A percentile compares a stretch with the other conserved stretches of the same genome.
These are phyloP conservation scores for Pascua sp. DNA, from an alignment of 1,284 basidiomycete genomes.

Conservation along the genomic window DNA sequence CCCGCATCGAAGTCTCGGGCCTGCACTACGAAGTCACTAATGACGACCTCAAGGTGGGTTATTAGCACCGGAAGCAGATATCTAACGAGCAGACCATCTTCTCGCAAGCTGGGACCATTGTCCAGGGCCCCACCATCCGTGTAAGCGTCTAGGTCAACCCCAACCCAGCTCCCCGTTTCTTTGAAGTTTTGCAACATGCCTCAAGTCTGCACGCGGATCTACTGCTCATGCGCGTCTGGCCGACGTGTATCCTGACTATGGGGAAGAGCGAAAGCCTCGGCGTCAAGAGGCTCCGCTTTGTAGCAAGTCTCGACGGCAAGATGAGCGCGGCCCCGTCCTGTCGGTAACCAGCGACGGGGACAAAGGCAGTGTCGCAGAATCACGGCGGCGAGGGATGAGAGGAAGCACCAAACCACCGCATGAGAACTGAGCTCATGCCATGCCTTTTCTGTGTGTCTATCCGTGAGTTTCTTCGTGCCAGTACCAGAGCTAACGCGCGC, in stretches of 20 bases:
- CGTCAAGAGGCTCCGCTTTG: background rate
- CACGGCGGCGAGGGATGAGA: background rate
- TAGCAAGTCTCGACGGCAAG: background rate
- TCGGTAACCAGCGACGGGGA: background rate
- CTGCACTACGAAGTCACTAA: slow-evolving; percentile 90
- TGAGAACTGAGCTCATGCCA: slow-evolving; percentile 19
- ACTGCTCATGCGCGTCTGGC: no score
- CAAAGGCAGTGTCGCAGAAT: background rate
- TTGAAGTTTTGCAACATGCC: no score
- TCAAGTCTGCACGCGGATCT: background rate
- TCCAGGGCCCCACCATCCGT: slow-evolving; percentile 87
- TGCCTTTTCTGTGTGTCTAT: slow-evolving; percentile 15
- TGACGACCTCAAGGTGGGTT: slow-evolving; percentile 74
- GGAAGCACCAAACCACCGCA: background rate
- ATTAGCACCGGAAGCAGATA: no score
- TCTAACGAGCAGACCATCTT: slow-evolving; percentile 67
- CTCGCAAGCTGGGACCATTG: slow-evolving; percentile 84
- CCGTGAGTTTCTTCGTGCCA: slow-evolving; percentile 26
- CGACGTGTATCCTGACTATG: background rate
- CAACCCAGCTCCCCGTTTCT: no score
- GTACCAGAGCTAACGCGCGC: slow-evolving; percentile 12
- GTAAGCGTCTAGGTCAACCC: slow-evolving; percentile 54
- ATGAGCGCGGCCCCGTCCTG: background rate
- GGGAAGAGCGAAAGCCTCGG: background rate
- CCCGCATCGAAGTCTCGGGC: slow-evolving; percentile 75